Conservation (phyloP, 2,329 filamentous ascomycete genomes). For the Leptoxyphium fumago region DNA sequence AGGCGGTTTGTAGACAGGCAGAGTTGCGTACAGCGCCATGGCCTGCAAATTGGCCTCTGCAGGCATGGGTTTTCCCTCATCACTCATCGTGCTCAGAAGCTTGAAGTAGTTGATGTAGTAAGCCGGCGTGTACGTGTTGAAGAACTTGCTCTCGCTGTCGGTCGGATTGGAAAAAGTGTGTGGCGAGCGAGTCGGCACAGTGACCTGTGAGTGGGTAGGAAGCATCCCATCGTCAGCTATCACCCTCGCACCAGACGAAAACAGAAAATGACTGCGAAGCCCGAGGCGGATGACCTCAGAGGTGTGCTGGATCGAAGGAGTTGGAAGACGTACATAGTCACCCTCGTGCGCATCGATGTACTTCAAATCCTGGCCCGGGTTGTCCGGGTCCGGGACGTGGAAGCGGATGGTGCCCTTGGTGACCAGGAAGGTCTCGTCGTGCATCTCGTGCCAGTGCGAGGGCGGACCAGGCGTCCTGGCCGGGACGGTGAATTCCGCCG, state of each 20-base stretch:
- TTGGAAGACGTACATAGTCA: slow-evolving; percentile 27
- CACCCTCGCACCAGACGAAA: background rate
- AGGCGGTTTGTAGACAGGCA: slow-evolving; percentile 28
- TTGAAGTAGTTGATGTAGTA: slow-evolving; percentile 46
- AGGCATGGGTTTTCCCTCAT: slow-evolving; percentile 31
- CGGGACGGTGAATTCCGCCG: slow-evolving; percentile 35
- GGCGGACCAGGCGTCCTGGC: slow-evolving; percentile 33
- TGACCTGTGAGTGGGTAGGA: slow-evolving; percentile 15
- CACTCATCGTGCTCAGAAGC: slow-evolving; percentile 32
- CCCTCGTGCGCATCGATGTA: slow-evolving; percentile 35
- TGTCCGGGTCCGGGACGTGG: slow-evolving; percentile 25
- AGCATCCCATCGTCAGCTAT: background rate
- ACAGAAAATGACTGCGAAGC: too few species aligned
- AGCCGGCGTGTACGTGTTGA: slow-evolving; percentile 43
- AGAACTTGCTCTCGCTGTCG: slow-evolving; percentile 38
- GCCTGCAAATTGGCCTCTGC: slow-evolving; percentile 34
- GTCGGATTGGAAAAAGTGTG: slow-evolving; percentile 43
- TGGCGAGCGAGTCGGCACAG: slow-evolving; percentile 39
- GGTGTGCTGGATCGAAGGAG: background rate
- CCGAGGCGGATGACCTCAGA: background rate
- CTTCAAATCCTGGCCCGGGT: slow-evolving; percentile 19
- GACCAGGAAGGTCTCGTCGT: slow-evolving; percentile 44
- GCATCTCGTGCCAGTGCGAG: slow-evolving; percentile 42
- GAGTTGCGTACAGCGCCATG: slow-evolving; percentile 36
- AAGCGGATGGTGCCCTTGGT: slow-evolving; percentile 38